Percentiles rank a stretch among this genome's conserved stretches.
phyloP scores from a whole-genome alignment of 2,329 filamentous ascomycete species.

The Immersiporthe knoxdaviesiana region DNA sequence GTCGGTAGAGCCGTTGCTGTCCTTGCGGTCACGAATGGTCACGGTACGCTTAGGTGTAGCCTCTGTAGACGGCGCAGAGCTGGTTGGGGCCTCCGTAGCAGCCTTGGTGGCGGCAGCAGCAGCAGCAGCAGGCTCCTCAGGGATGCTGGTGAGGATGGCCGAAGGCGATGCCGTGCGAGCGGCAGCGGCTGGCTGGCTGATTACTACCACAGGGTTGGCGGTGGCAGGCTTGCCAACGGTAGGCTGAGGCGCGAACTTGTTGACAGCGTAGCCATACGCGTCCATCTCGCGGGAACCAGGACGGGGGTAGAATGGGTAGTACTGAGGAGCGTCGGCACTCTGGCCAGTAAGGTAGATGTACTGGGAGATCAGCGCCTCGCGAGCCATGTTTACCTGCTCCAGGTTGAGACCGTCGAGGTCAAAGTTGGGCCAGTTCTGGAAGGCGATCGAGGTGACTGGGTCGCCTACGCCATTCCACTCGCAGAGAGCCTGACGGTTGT shows the following conservation, averaged over 20 bases:
- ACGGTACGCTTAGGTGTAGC: not conserved
- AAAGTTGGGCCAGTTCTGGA: slow-evolving; percentile 16
- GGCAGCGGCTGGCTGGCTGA: not conserved
- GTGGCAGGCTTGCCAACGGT: not conserved
- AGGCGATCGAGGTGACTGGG: slow-evolving; percentile 20
- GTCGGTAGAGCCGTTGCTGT: slow-evolving; percentile 11
- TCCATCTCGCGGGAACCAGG: not conserved
- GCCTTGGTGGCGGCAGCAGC: not conserved
- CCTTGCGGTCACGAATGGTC: slow-evolving; percentile 14
- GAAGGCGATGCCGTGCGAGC: not conserved
- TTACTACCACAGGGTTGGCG: not conserved
- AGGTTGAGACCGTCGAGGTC: slow-evolving; percentile 22
- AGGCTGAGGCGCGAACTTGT: not conserved
- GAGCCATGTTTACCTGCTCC: slow-evolving; percentile 21
- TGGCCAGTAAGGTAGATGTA: slow-evolving; percentile 21
- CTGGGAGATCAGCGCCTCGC: slow-evolving; percentile 23
- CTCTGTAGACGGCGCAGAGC: not conserved
- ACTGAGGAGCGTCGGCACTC: not conserved
- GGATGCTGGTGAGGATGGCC: slow-evolving; percentile 21
- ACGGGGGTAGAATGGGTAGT: slow-evolving; percentile 1
- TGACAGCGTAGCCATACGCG: not conserved
- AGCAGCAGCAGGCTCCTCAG: slow-evolving; percentile 18
- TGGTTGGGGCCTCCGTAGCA: not conserved
- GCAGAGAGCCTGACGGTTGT: slow-evolving; percentile 22
- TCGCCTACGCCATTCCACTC: slow-evolving; percentile 22